Conservation (phyloP, 306 rosid species). For the Prunus fruticosa region DNA sequence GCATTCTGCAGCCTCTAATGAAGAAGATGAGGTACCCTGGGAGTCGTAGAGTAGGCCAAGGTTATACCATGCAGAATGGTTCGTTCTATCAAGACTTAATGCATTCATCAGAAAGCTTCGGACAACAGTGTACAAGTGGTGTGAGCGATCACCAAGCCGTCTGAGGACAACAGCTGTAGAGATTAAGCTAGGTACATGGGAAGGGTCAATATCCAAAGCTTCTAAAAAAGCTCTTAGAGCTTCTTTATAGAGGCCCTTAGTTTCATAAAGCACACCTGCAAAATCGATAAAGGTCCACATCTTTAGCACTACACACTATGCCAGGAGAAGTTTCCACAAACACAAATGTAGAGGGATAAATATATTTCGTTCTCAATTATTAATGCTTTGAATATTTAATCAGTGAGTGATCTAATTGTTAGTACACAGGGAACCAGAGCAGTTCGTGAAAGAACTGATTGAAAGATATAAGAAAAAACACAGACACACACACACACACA, state of each 20-base stretch:
- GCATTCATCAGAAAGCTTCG: conserved; percentile 76
- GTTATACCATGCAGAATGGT: conserved; percentile 76
- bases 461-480: not conserved
- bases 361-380: not conserved
- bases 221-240: conserved; percentile 55
- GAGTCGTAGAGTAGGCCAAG: conserved; percentile 67
- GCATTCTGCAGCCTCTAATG: conserved; percentile 65
- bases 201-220: conserved; percentile 66
- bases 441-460: not conserved
- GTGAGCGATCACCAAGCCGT: conserved; percentile 23
- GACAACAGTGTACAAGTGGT: conserved; percentile 29
- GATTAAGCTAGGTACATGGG: conserved; percentile 68
- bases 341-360: not conserved
- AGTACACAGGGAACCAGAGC: not conserved
- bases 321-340: not conserved
- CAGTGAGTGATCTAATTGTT: not conserved
- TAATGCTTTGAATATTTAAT: not conserved
- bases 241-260: conserved; percentile 61
- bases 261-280: conserved; percentile 63
- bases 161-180: conserved; percentile 57
- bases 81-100: conserved; percentile 53
- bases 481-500: not conserved
- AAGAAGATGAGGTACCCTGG: conserved; percentile 46
- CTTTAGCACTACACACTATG: not conserved
- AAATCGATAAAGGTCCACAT: conserved; percentile 10